Evolutionary conservation across 2,329 filamentous ascomycete species (phyloP), one percentile per base, ranked within the genome.

Genomic region (Cladophialophora bantiana): DNA sequence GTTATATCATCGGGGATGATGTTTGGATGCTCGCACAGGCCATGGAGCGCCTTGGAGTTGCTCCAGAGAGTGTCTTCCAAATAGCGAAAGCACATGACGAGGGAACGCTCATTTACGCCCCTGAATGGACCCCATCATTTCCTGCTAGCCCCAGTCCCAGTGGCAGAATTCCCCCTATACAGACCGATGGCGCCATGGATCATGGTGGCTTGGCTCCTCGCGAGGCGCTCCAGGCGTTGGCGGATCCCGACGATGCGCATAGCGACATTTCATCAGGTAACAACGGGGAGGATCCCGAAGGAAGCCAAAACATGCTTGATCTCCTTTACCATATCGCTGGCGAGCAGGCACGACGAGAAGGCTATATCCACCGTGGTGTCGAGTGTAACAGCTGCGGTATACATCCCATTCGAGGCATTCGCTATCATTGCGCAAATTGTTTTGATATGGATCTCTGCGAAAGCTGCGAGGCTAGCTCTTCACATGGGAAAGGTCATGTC

Each of bases 361-460:
- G 93, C 20, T 97, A 95, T 75, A 90, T 97, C 26, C 95, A 99
- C 77, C 87, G 94, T 12, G 94, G 95, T 12, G 96, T 96, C 68
- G 90, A 90, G 42, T 99, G 95, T 77, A 97, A 98, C 77, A 88
- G 88, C 58, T 99, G 95, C 74, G 91, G 91, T 63, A 88, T 91
- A 74, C 88, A 92, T 58, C 94, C 95, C 12, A 98, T 99, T 68
- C 90, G 92, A 60, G 95, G 95, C 15, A 90, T 97, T 68, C 88
- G 95, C 65, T 99, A 96, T 81, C 90, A 94, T 67, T 99, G 95
- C 79, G 90, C 93, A 73, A 98, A 99, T 80, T 99, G 95, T 77
- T 88, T 92, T 71, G 94, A 99, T 78, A 98, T 93, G 76, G 95
- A 99, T 76, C 87, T 99, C 1, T 99, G 95, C 81, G 93, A 97